Percentiles rank a stretch among this genome's conserved stretches.
phyloP scores from a whole-genome alignment of 495 filamentous ascomycete genomes.

The Daldinia grandis region DNA sequence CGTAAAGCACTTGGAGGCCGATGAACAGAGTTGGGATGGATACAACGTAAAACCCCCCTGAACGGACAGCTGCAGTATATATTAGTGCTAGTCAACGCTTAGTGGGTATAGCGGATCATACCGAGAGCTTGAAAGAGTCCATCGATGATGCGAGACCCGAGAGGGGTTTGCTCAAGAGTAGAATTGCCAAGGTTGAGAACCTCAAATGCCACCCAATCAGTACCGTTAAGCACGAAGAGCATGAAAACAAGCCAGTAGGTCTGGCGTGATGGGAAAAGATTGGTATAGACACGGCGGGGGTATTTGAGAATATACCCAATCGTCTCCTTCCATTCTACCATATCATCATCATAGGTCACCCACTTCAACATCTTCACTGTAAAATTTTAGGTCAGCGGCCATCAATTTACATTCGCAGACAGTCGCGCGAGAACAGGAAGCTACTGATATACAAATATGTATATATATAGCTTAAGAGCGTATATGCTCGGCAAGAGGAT shows the following conservation, averaged over 20 bases:
- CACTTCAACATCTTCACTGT: constrained; percentile 42
- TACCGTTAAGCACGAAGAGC: constrained; percentile 76
- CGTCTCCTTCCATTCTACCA: constrained; percentile 63
- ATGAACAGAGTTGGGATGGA: constrained; percentile 73
- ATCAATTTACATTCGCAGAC: neutral
- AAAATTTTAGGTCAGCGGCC: neutral
- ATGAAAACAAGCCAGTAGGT: constrained; percentile 83
- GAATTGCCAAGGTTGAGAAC: constrained; percentile 78
- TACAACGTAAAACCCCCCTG: constrained; percentile 86
- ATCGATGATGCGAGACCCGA: constrained; percentile 70
- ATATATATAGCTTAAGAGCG: neutral
- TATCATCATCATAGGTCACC: constrained; percentile 41
- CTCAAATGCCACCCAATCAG: constrained; percentile 85
- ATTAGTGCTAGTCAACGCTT: constrained; percentile 6
- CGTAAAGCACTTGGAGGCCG: constrained; percentile 79
- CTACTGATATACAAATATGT: neutral
- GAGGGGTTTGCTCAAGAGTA: constrained; percentile 64
- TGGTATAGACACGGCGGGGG: constrained; percentile 81
- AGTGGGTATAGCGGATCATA: constrained; percentile 22
- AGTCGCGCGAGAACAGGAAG: neutral
- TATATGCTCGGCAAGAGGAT: neutral
- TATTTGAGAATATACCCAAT: constrained; percentile 83
- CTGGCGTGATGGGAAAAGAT: constrained; percentile 77
- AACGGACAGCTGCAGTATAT: constrained; percentile 68
- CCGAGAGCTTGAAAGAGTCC: constrained; percentile 83